phyloP scores from a whole-genome alignment of 208 protist species.

The Acanthamoeba healyi region DNA sequence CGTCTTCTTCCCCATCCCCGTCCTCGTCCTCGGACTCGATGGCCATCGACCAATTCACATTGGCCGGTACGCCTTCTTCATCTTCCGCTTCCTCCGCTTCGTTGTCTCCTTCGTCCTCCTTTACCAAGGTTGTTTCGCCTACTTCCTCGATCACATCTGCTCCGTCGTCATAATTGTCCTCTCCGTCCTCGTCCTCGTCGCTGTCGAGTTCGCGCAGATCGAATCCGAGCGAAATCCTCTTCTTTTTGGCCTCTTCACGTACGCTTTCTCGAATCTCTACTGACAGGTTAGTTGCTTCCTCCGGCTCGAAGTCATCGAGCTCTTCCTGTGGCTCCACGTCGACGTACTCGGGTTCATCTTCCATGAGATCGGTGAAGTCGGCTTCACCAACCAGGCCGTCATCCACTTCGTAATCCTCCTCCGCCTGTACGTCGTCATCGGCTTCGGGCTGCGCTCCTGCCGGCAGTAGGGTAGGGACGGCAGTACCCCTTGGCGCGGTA shows the following conservation, averaged over 20 bases:
- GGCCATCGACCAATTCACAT: constrained; percentile 5
- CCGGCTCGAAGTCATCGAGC: background rate
- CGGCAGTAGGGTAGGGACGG: too few species aligned
- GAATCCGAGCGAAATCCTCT: constrained; percentile 3
- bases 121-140: background rate
- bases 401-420: background rate
- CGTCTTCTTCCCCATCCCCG: background rate
- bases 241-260: constrained; percentile 14
- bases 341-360: background rate
- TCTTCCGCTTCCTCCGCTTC: background rate
- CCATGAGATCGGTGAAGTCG: constrained; percentile 8
- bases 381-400: background rate
- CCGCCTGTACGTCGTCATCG: background rate
- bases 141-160: background rate
- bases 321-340: background rate
- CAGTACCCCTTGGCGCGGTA: background rate
- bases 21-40: constrained; percentile 35
- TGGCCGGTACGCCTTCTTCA: background rate
- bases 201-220: constrained; percentile 16
- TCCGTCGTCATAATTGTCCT: background rate
- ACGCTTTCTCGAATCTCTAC: background rate
- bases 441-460: background rate
- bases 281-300: background rate
- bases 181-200: background rate
- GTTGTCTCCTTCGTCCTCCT: background rate